Conservation (phyloP, 495 filamentous ascomycete species). For the Aspergillus olivimuriae region DNA sequence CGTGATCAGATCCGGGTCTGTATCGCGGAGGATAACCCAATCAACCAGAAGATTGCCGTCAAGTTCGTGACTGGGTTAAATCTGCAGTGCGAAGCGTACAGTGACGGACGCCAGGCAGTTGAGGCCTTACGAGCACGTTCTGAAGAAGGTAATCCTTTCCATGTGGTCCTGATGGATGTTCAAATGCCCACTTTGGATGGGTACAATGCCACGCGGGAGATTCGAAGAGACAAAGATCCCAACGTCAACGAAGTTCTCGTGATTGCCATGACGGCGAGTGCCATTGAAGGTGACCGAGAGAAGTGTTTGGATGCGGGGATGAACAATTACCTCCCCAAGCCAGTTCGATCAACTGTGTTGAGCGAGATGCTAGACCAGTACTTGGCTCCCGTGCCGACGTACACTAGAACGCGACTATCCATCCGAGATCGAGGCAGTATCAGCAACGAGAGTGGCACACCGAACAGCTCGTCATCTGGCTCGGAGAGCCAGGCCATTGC, state of each 20-base stretch:
- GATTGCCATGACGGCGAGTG: slow-evolving; percentile 90
- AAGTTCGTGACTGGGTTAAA: slow-evolving; percentile 81
- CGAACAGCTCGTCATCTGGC: slow-evolving; percentile 30
- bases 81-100: slow-evolving; percentile 75
- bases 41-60: slow-evolving; percentile 88
- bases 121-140: slow-evolving; percentile 73
- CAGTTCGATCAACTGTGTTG: slow-evolving; percentile 67
- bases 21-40: slow-evolving; percentile 87
- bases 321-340: slow-evolving; percentile 94
- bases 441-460: slow-evolving; percentile 27
- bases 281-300: slow-evolving; percentile 86
- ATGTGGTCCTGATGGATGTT: slow-evolving; percentile 87
- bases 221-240: slow-evolving; percentile 67
- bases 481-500: slow-evolving; percentile 18
- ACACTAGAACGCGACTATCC: slow-evolving; percentile 33
- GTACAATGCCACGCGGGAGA: slow-evolving; percentile 81
- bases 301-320: slow-evolving; percentile 89
- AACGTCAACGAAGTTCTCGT: slow-evolving; percentile 71
- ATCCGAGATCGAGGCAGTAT: slow-evolving; percentile 31
- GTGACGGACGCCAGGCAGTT: slow-evolving; percentile 78
- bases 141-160: slow-evolving; percentile 58
- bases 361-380: slow-evolving; percentile 72
- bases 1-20: slow-evolving; percentile 75
- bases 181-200: slow-evolving; percentile 93
- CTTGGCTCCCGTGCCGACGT: slow-evolving; percentile 45